Evolutionary conservation across 352 stramenopile genomes (phyloP).

Genomic region (Pythium sp.): DNA sequence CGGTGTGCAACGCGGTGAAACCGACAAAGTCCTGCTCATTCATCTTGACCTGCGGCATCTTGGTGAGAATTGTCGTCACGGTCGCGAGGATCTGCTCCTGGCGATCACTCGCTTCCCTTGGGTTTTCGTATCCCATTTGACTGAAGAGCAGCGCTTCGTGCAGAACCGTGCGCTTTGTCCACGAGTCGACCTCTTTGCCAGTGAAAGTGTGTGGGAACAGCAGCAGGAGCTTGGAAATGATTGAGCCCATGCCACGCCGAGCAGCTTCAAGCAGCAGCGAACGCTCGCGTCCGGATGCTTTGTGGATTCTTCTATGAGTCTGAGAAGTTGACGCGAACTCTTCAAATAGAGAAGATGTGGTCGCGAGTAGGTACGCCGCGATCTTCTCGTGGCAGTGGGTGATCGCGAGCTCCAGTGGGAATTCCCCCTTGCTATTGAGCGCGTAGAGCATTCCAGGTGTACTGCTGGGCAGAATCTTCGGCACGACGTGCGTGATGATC

Average conservation of each 20-base stretch:
- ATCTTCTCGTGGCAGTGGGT: conserved; percentile 43
- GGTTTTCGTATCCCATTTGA: conserved; percentile 13
- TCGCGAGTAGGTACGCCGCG: conserved; percentile 55
- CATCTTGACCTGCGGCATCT: conserved; percentile 27
- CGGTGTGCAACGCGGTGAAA: conserved; percentile 57
- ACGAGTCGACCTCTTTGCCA: conserved; percentile 38
- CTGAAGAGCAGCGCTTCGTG: conserved; percentile 41
- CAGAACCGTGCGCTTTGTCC: conserved; percentile 41
- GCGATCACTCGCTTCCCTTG: not conserved
- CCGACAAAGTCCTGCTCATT: conserved; percentile 54
- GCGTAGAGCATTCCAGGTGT: conserved; percentile 28
- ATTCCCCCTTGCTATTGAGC: conserved; percentile 27
- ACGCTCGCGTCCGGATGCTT: conserved; percentile 22
- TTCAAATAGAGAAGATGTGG: conserved; percentile 41
- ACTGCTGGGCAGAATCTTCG: conserved; percentile 25
- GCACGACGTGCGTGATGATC: conserved; percentile 51
- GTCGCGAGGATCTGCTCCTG: conserved; percentile 25
- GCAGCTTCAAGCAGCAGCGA: conserved; percentile 55
- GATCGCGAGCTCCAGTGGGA: conserved; percentile 50
- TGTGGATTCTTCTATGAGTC: not conserved
- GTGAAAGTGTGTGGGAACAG: conserved; percentile 42
- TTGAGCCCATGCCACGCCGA: conserved; percentile 30
- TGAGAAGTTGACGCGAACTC: not conserved
- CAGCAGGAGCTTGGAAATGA: conserved; percentile 51
- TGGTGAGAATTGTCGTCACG: conserved; percentile 33